A percentile compares a stretch with the other conserved stretches of the same genome.
These are phyloP conservation scores for Geotrichum klebahnii DNA, from an alignment of 1,139 yeast genomes.

Conservation along the genomic window DNA sequence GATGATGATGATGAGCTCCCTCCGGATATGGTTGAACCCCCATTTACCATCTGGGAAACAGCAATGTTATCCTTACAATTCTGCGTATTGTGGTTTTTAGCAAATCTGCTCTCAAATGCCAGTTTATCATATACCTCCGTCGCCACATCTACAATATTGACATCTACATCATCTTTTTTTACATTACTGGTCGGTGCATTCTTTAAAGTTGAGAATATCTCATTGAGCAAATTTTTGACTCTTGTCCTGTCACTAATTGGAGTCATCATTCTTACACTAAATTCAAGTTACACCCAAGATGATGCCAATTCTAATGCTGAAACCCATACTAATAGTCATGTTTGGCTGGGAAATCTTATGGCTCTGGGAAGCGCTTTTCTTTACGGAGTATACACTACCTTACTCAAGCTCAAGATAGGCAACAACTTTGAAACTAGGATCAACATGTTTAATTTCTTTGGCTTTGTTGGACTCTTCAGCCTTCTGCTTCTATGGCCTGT, in stretches of 20 bases:
- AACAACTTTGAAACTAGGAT: constrained; percentile 62
- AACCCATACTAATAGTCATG: background rate
- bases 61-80: constrained; percentile 68
- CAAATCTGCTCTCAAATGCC: constrained; percentile 84
- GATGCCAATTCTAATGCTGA: constrained; percentile 41
- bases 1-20: too few species aligned
- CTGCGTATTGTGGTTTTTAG: constrained; percentile 81
- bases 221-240: constrained; percentile 60
- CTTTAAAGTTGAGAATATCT: constrained; percentile 66
- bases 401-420: constrained; percentile 67
- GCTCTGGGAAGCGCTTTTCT: constrained; percentile 81
- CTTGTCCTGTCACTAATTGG: constrained; percentile 71
- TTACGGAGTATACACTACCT: constrained; percentile 87
- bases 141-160: constrained; percentile 85
- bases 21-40: background rate
- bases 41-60: constrained; percentile 36
- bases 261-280: constrained; percentile 30
- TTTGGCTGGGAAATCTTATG: constrained; percentile 65
- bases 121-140: constrained; percentile 84
- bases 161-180: constrained; percentile 90
- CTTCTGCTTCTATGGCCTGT: constrained; percentile 79
- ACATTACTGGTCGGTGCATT: constrained; percentile 78
- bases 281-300: constrained; percentile 15
- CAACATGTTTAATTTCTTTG: constrained; percentile 84
- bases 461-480: constrained; percentile 87